Percentiles rank a stretch among this genome's conserved stretches.
These are phyloP conservation scores for Aspergillus clavatus DNA, from an alignment of 2,329 filamentous ascomycete species.

Conservation along the genomic window DNA sequence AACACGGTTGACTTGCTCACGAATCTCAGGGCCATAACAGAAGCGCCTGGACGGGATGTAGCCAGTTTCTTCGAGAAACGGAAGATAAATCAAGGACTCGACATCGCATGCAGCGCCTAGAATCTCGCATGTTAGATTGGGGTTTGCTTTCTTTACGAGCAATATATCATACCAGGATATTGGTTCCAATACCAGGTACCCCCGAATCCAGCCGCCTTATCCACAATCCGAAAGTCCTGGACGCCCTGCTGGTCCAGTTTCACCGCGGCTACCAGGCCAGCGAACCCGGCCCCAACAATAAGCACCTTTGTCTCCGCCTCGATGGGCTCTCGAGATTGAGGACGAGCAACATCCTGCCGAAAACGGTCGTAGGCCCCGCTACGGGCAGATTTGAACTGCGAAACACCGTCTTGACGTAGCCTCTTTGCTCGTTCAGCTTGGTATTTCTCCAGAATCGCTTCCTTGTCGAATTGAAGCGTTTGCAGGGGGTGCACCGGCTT, in stretches of 20 bases:
- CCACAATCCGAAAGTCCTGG: conserved; percentile 9
- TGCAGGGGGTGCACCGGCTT: not conserved
- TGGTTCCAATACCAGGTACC: conserved; percentile 45
- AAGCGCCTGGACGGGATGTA: conserved; percentile 11
- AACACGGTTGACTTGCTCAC: conserved; percentile 5
- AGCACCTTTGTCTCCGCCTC: not conserved
- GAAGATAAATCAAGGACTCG: conserved; percentile 44
- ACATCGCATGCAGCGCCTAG: conserved; percentile 48
- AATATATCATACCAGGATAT: conserved; percentile 34
- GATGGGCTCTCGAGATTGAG: not conserved
- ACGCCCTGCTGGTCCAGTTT: not conserved
- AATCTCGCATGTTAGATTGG: not conserved
- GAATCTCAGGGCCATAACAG: conserved; percentile 3
- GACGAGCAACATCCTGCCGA: not conserved
- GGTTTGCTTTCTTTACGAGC: not conserved
- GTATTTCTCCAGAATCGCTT: not conserved
- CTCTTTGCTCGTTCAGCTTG: not conserved
- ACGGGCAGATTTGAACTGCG: not conserved
- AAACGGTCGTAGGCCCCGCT: not conserved
- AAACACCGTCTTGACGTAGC: not conserved
- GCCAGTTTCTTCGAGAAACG: conserved; percentile 10
- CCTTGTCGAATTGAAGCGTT: not conserved
- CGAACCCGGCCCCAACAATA: not conserved
- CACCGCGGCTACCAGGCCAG: not conserved
- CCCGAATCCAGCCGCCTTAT: conserved; percentile 10